Conservation (phyloP, 179 eudicot species). For the Amaranthus tricolor region DNA sequence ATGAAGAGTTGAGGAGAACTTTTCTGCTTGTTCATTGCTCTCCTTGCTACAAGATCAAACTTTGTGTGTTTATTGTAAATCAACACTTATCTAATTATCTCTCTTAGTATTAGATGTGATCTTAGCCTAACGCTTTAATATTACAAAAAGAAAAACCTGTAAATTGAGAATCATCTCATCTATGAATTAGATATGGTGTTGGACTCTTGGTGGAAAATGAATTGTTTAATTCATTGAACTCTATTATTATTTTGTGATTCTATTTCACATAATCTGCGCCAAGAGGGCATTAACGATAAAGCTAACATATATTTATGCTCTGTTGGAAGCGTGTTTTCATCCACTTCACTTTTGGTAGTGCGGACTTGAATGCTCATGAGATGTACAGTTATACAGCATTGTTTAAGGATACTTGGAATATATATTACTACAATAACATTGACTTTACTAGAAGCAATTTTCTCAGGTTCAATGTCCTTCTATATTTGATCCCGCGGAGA, state of each 20-base stretch:
- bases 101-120: too few relatives aligned
- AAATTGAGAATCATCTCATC: neutral
- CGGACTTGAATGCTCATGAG: neutral
- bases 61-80: too few relatives aligned
- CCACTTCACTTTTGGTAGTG: neutral
- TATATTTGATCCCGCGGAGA: slow-evolving; percentile 70
- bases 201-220: neutral
- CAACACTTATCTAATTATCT: too few relatives aligned
- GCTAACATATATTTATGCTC: neutral
- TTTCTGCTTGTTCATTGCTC: too few relatives aligned
- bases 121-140: neutral
- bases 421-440: neutral
- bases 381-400: neutral
- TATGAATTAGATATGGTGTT: neutral
- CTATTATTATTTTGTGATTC: neutral
- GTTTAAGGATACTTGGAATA: neutral
- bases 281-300: neutral
- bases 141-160: neutral
- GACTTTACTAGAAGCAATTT: slow-evolving; percentile 1
- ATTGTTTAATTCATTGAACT: neutral
- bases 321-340: neutral
- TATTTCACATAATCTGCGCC: neutral
- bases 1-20: too few relatives aligned
- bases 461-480: slow-evolving; percentile 79
- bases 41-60: too few relatives aligned